Conservation (phyloP, 192 early-diverging fungal species). For the Coemansia sp. region DNA sequence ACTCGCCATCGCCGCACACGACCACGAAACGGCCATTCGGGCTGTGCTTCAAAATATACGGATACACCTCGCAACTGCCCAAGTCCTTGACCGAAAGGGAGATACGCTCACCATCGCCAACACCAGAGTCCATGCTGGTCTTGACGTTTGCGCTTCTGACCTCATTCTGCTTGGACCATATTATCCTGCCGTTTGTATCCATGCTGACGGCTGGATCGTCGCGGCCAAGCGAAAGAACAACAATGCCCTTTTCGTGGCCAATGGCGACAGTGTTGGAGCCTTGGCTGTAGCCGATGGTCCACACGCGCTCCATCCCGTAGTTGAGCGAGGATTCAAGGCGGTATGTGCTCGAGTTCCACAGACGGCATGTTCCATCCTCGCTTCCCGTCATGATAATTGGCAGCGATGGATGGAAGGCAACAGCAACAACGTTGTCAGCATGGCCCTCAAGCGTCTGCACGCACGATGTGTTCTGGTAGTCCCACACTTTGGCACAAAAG, state of each 20-base stretch:
- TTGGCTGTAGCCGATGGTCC: constrained; percentile 84
- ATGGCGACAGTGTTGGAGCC: constrained; percentile 91
- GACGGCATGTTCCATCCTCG: constrained; percentile 91
- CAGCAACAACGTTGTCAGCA: constrained; percentile 88
- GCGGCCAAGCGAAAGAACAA: constrained; percentile 93
- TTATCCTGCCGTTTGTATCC: constrained; percentile 96
- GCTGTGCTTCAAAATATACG: constrained; percentile 91
- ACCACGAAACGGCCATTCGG: constrained; percentile 99
- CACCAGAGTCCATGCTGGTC: constrained; percentile 72
- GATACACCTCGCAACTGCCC: constrained; percentile 97
- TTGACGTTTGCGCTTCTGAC: constrained; percentile 96
- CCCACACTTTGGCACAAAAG: constrained; percentile 95
- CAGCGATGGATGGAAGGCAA: constrained; percentile 91
- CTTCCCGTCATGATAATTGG: constrained; percentile 95
- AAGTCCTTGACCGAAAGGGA: constrained; percentile 86
- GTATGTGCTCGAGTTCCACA: constrained; percentile 98
- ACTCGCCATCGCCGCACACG: constrained; percentile 98
- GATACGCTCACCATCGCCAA: constrained; percentile 93
- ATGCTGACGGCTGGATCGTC: constrained; percentile 96
- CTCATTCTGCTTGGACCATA: constrained; percentile 96
- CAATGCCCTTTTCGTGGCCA: constrained; percentile 94
- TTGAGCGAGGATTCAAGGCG: constrained; percentile 95
- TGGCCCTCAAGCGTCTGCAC: constrained; percentile 99
- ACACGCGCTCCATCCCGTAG: constrained; percentile 97
- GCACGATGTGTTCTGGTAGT: constrained; percentile 99